phyloP scores from a whole-genome alignment of 176 grass and related monocot genomes.

The Oryza rufipogon region DNA sequence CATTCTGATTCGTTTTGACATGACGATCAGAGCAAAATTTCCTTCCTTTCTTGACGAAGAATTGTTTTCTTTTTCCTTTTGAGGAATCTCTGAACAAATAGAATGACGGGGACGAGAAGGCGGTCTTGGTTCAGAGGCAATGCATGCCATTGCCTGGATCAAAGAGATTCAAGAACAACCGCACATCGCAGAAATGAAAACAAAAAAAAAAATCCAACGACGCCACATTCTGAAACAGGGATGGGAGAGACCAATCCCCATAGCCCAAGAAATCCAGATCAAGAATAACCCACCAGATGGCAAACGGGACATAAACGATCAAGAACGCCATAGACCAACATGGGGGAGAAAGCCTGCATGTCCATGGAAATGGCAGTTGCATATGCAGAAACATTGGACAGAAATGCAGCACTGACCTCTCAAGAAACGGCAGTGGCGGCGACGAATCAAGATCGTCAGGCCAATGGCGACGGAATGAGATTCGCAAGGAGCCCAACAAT shows the following conservation, averaged over 20 bases:
- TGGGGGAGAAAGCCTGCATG: background rate
- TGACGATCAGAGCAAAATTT: background rate
- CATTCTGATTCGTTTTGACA: background rate
- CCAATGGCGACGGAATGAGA: constrained; percentile 2
- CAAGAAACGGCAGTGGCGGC: background rate
- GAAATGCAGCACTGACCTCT: constrained; percentile 1
- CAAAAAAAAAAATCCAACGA: background rate
- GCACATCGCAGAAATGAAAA: background rate
- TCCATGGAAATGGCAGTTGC: background rate
- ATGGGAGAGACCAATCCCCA: background rate
- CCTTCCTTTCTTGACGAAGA: background rate
- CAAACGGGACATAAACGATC: background rate
- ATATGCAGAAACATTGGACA: background rate
- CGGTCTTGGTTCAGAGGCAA: background rate
- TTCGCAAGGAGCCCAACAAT: background rate
- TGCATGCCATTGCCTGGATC: background rate
- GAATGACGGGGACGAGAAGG: background rate
- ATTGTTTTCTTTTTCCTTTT: background rate
- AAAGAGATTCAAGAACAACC: constrained; percentile 17
- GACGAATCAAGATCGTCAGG: constrained; percentile 14
- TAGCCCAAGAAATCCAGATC: background rate
- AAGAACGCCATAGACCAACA: background rate
- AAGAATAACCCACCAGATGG: background rate
- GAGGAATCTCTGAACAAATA: background rate
- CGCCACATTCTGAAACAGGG: background rate